A percentile compares a stretch with the other conserved stretches of the same genome.
phyloP scores from a whole-genome alignment of 345 rosid genomes.

The Eucalyptus microcorys region DNA sequence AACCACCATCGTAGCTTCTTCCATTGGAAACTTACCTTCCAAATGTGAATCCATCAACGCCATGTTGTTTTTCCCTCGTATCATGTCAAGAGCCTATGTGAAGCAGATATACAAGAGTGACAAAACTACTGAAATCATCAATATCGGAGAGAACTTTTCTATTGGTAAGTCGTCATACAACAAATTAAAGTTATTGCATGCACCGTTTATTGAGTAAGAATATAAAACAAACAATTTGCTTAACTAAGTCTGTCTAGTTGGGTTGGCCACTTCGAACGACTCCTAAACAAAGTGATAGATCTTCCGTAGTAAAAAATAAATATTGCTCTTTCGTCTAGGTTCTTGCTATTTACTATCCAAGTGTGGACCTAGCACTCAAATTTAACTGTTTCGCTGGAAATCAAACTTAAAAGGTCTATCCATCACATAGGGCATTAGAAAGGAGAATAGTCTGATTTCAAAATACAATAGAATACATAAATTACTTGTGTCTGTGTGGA shows the following conservation, averaged over 20 bases:
- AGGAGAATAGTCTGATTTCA: neutral
- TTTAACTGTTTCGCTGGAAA: neutral
- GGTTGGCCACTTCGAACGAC: neutral
- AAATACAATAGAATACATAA: neutral
- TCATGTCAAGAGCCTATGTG: constrained; percentile 92
- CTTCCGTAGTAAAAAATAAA: neutral
- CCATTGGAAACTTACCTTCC: constrained; percentile 81
- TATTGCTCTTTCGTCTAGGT: neutral
- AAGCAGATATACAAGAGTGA: neutral
- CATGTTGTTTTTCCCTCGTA: constrained; percentile 60
- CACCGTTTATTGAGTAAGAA: neutral
- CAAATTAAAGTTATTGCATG: neutral
- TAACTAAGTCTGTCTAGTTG: neutral
- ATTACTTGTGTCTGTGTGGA: neutral
- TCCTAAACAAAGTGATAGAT: neutral
- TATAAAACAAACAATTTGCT: neutral
- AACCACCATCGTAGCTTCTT: constrained; percentile 77
- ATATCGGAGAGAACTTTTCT: neutral
- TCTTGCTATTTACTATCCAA: neutral
- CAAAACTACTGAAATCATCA: neutral
- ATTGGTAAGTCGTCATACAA: neutral
- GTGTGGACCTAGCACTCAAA: neutral
- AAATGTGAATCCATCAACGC: constrained; percentile 88
- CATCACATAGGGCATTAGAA: neutral
- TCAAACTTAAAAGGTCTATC: neutral